Evolutionary conservation across 2,329 filamentous ascomycete genomes (phyloP), one percentile per base, ranked within the genome.

Genomic region (Pestalotiopsis fici): DNA sequence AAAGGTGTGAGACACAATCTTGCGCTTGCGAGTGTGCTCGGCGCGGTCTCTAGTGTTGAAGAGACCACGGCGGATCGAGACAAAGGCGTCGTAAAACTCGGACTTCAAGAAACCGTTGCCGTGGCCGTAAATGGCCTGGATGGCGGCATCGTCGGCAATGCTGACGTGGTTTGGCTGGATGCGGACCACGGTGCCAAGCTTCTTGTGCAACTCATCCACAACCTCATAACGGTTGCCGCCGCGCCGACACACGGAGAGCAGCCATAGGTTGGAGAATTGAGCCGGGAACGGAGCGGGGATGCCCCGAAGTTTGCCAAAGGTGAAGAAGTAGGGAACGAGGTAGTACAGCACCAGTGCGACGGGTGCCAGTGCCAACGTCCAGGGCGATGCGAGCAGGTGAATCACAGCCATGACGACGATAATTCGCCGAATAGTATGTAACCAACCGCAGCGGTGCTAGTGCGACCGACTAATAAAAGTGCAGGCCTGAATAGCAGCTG

Each of bases 81-180:
- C 94, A 74, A 97, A 97, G 62, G 93, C 92, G 74, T 97, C 93
- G 74, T 97, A 97, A 81, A 95, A 97, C 2, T 95, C 90, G 86
- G 90, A 83, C 77, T 94, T 94, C 67, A 93, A 75, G 73, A 93
- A 92, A 0, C 91, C 91, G 74, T 93, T 93, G 7, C 91, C 90
- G 72, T 94, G 91, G 4, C 94, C 94, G 73, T 97, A 97, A 65
- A 97, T 88, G 59, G 85, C 79, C 15, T 86, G 85, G 65, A 97
- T 95, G 1, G 93, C 93, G n/a, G 86, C 86, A 31, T 92, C 90
- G 75, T 97, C 93, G 65, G 91, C 93, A 66, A 98, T 83, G 66
- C 91, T 94, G 72, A 97, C 86, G 74, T 97, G 94, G 73, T 94
- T 89, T 1, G 95, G 95, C 74, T 94, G 91, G 71, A 97, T 91